Percentiles rank a stretch among this genome's conserved stretches.
These are phyloP conservation scores for Exophiala bonariae DNA, from an alignment of 2,329 filamentous ascomycete genomes.

Conservation along the genomic window DNA sequence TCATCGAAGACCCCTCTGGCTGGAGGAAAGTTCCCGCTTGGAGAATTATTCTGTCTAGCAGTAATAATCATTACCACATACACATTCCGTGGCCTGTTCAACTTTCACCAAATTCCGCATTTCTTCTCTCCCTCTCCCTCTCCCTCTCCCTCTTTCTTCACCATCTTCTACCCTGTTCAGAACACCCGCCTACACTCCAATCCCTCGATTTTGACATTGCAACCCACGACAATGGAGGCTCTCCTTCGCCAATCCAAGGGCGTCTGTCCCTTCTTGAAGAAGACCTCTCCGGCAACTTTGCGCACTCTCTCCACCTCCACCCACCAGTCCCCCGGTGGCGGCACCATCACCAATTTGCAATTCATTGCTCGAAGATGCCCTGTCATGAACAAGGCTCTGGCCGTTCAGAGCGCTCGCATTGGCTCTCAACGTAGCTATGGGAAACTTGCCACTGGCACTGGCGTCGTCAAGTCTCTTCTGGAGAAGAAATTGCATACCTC, in stretches of 20 bases:
- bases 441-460: slow-evolving; percentile 37
- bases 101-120: background rate
- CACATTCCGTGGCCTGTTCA: no score
- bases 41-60: no score
- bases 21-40: no score
- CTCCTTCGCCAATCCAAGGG: slow-evolving; percentile 92
- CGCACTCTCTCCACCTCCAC: slow-evolving; percentile 76
- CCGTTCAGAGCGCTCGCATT: slow-evolving; percentile 66
- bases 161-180: background rate
- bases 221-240: slow-evolving; percentile 69
- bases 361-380: slow-evolving; percentile 92
- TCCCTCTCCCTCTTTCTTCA: background rate
- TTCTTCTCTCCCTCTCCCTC: background rate
- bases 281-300: slow-evolving; percentile 86
- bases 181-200: background rate
- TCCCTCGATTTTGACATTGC: background rate
- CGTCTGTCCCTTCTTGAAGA: slow-evolving; percentile 96
- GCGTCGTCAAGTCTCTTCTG: slow-evolving; percentile 34
- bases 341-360: slow-evolving; percentile 96
- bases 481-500: slow-evolving; percentile 72
- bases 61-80: no score
- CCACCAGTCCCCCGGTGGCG: slow-evolving; percentile 72
- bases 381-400: slow-evolving; percentile 97
- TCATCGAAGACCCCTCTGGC: no score
- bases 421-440: slow-evolving; percentile 25